These are phyloP conservation scores for Spencermartinsiella europaea DNA, from an alignment of 805 yeast species.

Conservation along the genomic window DNA sequence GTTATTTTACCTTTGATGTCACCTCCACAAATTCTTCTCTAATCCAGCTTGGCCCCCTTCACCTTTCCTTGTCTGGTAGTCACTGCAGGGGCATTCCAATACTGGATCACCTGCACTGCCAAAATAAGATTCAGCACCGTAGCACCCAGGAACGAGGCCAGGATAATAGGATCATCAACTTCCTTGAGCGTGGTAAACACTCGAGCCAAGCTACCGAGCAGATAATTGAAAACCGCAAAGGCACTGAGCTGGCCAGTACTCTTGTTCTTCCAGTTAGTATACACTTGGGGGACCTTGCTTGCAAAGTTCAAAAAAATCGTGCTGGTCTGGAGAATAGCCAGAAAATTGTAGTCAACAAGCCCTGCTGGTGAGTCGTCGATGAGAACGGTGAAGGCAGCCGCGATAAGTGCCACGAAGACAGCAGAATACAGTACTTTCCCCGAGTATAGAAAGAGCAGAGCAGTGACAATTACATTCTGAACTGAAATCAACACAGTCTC, in stretches of 20 bases:
- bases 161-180: constrained; percentile 32
- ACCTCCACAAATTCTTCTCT: no score
- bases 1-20: no score
- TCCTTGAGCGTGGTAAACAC: constrained; percentile 37
- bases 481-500: constrained; percentile 35
- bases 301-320: constrained; percentile 35
- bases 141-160: constrained; percentile 31
- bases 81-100: constrained; percentile 22
- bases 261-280: constrained; percentile 29
- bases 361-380: constrained; percentile 20
- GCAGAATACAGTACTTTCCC: constrained; percentile 16
- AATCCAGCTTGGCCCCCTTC: no score
- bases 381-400: constrained; percentile 18
- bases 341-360: constrained; percentile 22
- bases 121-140: constrained; percentile 33
- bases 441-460: constrained; percentile 28
- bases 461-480: constrained; percentile 34
- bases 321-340: constrained; percentile 28
- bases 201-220: constrained; percentile 37
- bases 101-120: constrained; percentile 33
- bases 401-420: constrained; percentile 22
- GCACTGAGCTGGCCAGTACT: constrained; percentile 39
- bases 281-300: constrained; percentile 38
- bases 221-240: constrained; percentile 35
- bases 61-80: no score